A percentile compares a stretch with the other conserved stretches of the same genome.
Evolutionary conservation across 306 rosid genomes (phyloP).

Genomic region (Lathyrus tuberosus): DNA sequence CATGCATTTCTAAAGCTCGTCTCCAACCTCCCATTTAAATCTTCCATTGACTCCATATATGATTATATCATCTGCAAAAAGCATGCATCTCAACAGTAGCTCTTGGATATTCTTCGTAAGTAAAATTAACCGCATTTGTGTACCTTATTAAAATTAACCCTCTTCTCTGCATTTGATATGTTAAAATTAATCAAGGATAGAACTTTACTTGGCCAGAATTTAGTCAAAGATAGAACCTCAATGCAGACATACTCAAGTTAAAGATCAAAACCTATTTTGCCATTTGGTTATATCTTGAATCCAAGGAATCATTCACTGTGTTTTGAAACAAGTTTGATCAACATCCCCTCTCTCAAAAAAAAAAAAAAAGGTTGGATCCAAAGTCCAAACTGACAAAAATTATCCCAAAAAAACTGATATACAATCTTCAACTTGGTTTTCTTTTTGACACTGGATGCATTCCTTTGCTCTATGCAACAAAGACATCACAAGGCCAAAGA

Average conservation of each 20-base stretch:
- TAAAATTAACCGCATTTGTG: too few species aligned
- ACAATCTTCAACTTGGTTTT: not conserved
- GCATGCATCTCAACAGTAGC: too few species aligned
- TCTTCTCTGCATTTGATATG: too few species aligned
- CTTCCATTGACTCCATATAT: too few species aligned
- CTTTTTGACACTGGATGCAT: conserved; percentile 27
- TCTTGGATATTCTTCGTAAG: too few species aligned
- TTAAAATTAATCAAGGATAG: not conserved
- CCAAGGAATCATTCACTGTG: not conserved
- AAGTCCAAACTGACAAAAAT: conserved; percentile 25
- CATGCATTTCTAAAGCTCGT: too few species aligned
- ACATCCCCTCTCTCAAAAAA: not conserved
- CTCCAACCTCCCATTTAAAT: too few species aligned
- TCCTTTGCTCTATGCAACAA: conserved; percentile 27
- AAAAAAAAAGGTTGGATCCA: not conserved
- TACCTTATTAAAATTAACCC: too few species aligned
- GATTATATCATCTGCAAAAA: too few species aligned
- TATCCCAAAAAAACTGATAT: not conserved
- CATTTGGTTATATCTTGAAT: not conserved
- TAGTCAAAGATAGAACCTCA: not conserved
- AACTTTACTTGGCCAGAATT: not conserved
- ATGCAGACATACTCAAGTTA: not conserved
- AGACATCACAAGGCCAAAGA: conserved; percentile 33
- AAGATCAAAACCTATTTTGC: not conserved
- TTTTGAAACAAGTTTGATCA: conserved; percentile 15